Conservation (phyloP, 1,284 basidiomycete species). For the Coniferiporia weirii region DNA sequence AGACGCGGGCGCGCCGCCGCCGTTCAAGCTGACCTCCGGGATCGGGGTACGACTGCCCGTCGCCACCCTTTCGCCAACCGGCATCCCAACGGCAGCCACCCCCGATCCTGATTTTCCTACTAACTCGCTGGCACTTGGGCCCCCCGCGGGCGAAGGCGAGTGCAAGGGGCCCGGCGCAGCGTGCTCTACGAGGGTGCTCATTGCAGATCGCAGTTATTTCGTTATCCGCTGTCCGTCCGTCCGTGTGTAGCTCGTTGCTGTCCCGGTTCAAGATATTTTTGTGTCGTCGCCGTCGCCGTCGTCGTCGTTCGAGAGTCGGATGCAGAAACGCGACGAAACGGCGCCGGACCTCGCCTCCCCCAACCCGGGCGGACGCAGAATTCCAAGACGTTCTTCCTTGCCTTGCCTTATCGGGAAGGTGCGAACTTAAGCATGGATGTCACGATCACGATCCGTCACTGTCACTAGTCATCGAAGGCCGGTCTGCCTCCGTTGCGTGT, state of each 20-base stretch:
- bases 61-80: too few species aligned
- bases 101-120: too few species aligned
- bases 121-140: too few species aligned
- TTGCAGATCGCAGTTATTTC: not conserved
- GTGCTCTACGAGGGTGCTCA: not conserved
- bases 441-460: not conserved
- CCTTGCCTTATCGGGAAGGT: not conserved
- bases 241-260: not conserved
- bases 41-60: not conserved
- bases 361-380: not conserved
- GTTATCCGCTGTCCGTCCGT: not conserved
- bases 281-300: not conserved
- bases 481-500: not conserved
- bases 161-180: not conserved
- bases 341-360: not conserved
- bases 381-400: not conserved
- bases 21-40: slow-evolving; percentile 12
- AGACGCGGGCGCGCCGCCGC: not conserved
- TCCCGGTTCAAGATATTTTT: not conserved
- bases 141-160: not conserved
- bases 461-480: not conserved
- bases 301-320: not conserved
- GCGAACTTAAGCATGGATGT: not conserved
- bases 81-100: not conserved
- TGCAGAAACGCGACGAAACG: not conserved